Evolutionary conservation across 495 filamentous ascomycete species (phyloP), one percentile per base, ranked within the genome.

Genomic region (Tetracladium setigerum): DNA sequence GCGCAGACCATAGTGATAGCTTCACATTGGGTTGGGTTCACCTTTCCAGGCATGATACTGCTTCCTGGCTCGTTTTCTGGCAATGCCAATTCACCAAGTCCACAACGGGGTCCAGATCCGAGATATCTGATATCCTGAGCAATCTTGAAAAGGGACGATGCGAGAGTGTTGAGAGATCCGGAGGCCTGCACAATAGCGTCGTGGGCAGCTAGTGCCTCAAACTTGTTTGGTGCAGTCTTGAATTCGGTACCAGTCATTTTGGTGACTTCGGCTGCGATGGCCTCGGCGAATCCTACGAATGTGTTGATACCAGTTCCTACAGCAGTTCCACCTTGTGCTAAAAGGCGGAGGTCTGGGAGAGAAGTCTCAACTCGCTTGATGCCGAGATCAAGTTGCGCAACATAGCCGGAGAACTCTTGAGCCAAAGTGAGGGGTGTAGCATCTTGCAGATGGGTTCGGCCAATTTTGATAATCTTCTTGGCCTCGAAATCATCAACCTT

Each of bases 21-120:
- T 76, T 98, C 92, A 70, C 88, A 95, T 71, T 98, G 92, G 19
- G 92, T 98, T 30, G 92, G 92, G 76, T 98, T 98, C 58, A 98
- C 92, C 76, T 98, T 98, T 57, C 92, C 92, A 24, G 92, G 92
- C 92, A 98, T 98, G 72, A 98, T 97, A 46, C 86, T 92, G 57
- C 80, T 86, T 39, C 92, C 92, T 14, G 92, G 92, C 76, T 98
- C 92, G 69, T 98, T 98, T 73, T 98, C 92, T 32, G 92, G 92
- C 19, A 98, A 79, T 52, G 72, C 75, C 38, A 98, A 78, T 70
- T 98, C 92, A 44, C 89, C 91, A 10, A 97, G 81, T 56, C 92
- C 92, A 69, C 92, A 98, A 43, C 92, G 86, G 34, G 92, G 92
- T 9, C 92, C 92, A 53, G 87, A 95, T 45, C 94, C 92, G 15